Percentiles rank a stretch among this genome's conserved stretches.
phyloP scores from a whole-genome alignment of 1,139 yeast species.

The Pichia sp. region DNA sequence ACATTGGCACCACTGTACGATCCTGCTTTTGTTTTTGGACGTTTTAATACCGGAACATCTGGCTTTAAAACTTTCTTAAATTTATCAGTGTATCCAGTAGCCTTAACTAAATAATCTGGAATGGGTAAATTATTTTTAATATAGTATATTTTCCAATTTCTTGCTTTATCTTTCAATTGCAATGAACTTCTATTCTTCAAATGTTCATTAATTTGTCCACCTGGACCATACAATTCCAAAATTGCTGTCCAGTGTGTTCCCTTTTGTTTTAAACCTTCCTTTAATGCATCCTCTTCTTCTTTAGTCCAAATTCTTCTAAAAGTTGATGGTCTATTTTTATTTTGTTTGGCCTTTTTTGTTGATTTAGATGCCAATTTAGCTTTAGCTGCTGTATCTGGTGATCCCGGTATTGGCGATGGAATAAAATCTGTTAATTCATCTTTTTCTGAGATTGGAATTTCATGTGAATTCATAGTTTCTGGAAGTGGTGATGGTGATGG shows the following conservation, averaged over 20 bases:
- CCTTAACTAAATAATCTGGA: conserved; percentile 72
- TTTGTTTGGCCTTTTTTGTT: conserved; percentile 20
- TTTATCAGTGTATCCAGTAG: conserved; percentile 74
- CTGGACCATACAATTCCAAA: conserved; percentile 82
- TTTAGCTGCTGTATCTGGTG: background rate
- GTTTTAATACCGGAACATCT: no score
- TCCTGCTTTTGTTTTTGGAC: no score
- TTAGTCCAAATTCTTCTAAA: conserved; percentile 76
- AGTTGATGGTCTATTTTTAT: conserved; percentile 26
- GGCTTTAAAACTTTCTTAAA: no score
- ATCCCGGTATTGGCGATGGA: background rate
- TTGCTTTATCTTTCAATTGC: conserved; percentile 90
- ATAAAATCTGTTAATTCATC: background rate
- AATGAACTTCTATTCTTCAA: conserved; percentile 83
- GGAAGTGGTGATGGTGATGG: no score
- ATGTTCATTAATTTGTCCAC: conserved; percentile 79
- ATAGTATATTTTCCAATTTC: conserved; percentile 88
- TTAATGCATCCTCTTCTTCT: conserved; percentile 81
- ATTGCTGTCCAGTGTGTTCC: conserved; percentile 96
- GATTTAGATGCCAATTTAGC: conserved; percentile 1
- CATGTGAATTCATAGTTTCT: no score
- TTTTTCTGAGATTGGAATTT: conserved; percentile 1
- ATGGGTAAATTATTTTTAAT: conserved; percentile 64
- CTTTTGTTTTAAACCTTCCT: conserved; percentile 71
- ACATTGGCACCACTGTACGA: no score